phyloP scores from a whole-genome alignment of 805 yeast genomes.

The Cyberlindnera bimundalis region DNA sequence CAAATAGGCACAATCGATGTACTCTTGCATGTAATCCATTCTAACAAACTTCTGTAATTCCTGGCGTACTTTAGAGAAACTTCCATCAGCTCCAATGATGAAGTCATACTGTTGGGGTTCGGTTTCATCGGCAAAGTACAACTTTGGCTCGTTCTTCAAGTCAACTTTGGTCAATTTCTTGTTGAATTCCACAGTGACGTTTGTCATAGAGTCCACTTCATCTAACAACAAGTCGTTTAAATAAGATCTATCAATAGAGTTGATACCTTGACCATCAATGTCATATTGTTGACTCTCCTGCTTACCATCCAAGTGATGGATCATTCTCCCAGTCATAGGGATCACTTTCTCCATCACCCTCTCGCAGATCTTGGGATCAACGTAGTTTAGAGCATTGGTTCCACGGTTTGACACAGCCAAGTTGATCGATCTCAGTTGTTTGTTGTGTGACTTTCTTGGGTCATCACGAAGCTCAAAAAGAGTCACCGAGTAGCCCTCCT shows the following conservation, averaged over 20 bases:
- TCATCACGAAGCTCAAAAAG: conserved; percentile 71
- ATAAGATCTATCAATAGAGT: conserved; percentile 75
- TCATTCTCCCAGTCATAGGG: conserved; percentile 90
- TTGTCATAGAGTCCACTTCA: conserved; percentile 50
- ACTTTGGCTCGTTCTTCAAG: conserved; percentile 27
- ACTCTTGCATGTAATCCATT: conserved; percentile 71
- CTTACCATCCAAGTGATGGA: conserved; percentile 64
- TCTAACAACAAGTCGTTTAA: conserved; percentile 63
- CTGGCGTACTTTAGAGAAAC: conserved; percentile 68
- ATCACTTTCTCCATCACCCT: conserved; percentile 57
- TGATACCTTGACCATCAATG: conserved; percentile 65
- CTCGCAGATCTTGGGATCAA: conserved; percentile 56
- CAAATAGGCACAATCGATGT: conserved; percentile 78
- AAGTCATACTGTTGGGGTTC: conserved; percentile 43
- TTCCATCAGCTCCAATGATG: conserved; percentile 83
- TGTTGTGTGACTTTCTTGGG: conserved; percentile 44
- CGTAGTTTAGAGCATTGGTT: conserved; percentile 58
- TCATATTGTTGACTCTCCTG: conserved; percentile 76
- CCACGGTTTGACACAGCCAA: conserved; percentile 88
- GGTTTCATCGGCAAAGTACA: conserved; percentile 21
- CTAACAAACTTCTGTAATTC: conserved; percentile 64
- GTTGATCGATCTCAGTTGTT: conserved; percentile 67
- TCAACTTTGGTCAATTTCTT: conserved; percentile 51
- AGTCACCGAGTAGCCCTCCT: conserved; percentile 68
- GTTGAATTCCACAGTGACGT: conserved; percentile 48